These are phyloP conservation scores for Cercospora beticola DNA, from an alignment of 2,329 filamentous ascomycete species.

Conservation along the genomic window DNA sequence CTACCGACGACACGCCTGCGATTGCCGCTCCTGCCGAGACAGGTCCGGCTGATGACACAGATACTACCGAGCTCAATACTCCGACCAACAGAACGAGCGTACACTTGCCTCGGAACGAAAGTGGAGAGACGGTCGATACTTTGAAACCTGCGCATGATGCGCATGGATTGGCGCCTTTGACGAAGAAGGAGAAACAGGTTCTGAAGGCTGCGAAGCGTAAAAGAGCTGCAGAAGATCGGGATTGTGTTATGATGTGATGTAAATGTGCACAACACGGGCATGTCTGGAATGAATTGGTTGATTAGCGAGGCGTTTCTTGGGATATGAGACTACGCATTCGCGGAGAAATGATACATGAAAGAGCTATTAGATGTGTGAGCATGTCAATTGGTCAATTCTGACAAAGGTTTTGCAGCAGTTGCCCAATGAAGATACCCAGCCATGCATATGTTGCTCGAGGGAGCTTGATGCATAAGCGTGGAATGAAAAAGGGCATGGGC, in stretches of 20 bases:
- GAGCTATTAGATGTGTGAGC: background rate
- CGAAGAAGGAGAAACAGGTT: slow-evolving; percentile 35
- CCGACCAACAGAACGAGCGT: slow-evolving; percentile 12
- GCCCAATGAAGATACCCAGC: no score
- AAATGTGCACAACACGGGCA: background rate
- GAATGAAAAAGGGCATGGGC: no score
- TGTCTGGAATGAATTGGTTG: background rate
- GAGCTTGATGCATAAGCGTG: no score
- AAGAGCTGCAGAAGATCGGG: slow-evolving; percentile 41
- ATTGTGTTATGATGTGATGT: slow-evolving; percentile 47
- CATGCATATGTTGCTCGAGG: no score
- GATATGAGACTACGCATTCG: background rate
- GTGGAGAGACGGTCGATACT: slow-evolving; percentile 4
- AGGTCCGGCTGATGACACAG: background rate
- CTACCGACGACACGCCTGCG: slow-evolving; percentile 4
- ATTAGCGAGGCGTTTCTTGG: background rate
- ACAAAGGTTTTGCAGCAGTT: no score
- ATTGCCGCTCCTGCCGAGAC: slow-evolving; percentile 1
- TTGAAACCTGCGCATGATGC: slow-evolving; percentile 12
- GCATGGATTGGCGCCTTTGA: slow-evolving; percentile 11
- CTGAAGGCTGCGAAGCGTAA: slow-evolving; percentile 31
- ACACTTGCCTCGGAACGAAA: background rate
- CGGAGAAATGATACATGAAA: background rate
- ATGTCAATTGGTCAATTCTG: no score
- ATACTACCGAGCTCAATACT: slow-evolving; percentile 1